Conservation (phyloP, 1,284 basidiomycete genomes). For the Cryptococcus amylolentus region DNA sequence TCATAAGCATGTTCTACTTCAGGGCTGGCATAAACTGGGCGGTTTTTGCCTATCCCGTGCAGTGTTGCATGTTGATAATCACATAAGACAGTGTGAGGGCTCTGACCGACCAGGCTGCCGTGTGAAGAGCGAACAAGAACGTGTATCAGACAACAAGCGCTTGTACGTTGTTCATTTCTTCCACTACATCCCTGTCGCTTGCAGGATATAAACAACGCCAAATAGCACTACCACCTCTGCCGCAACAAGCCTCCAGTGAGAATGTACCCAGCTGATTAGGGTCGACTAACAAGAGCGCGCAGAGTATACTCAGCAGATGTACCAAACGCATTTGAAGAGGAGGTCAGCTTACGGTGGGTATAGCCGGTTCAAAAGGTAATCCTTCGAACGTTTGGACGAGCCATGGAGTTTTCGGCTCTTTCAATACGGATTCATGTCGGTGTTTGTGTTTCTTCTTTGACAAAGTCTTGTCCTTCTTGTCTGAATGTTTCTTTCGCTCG, state of each 20-base stretch:
- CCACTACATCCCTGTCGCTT: slow-evolving; percentile 17
- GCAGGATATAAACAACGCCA: slow-evolving; percentile 20
- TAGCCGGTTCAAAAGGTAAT: slow-evolving; percentile 26
- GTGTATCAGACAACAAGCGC: no score
- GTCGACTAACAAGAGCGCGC: not conserved
- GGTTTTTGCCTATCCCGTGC: no score
- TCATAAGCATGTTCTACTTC: no score
- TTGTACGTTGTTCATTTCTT: not conserved
- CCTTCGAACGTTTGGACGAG: slow-evolving; percentile 16
- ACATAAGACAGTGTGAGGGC: no score
- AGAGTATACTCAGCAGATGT: not conserved
- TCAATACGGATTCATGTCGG: not conserved
- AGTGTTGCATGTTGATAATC: no score
- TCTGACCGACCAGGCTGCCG: no score
- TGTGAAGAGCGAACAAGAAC: no score
- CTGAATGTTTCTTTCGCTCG: not conserved
- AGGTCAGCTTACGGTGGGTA: slow-evolving; percentile 12
- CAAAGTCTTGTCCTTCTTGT: not conserved
- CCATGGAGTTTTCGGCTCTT: slow-evolving; percentile 10
- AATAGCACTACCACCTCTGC: slow-evolving; percentile 18
- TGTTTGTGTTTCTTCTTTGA: not conserved
- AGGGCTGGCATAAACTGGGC: no score
- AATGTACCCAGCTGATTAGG: slow-evolving; percentile 11
- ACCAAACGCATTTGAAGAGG: not conserved
- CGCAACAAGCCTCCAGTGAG: slow-evolving; percentile 15